Percentiles rank a stretch among this genome's conserved stretches.
These are phyloP conservation scores for Phytophthora quininea DNA, from an alignment of 352 stramenopile genomes.

Conservation along the genomic window DNA sequence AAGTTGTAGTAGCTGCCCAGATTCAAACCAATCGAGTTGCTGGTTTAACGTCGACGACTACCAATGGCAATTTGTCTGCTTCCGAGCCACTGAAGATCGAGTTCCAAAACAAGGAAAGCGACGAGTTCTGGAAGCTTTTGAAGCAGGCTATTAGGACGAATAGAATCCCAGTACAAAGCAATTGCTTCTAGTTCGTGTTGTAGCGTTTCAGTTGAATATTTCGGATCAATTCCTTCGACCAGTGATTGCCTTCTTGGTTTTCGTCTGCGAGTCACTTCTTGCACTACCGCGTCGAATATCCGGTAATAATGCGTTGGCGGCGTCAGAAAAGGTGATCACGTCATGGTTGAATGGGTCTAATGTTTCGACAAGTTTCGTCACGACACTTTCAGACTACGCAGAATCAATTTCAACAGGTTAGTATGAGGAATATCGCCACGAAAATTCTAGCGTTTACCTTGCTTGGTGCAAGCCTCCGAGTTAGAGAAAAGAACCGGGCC, in stretches of 20 bases:
- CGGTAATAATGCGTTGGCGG: conserved; percentile 40
- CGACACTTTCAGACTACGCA: conserved; percentile 37
- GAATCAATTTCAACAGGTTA: neutral
- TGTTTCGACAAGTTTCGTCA: conserved; percentile 51
- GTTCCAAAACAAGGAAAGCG: conserved; percentile 44
- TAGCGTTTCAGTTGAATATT: conserved; percentile 8
- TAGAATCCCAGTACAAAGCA: neutral
- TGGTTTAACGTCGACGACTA: conserved; percentile 1
- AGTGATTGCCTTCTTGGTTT: conserved; percentile 15
- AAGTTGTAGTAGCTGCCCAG: conserved; percentile 26
- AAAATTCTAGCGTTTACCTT: conserved; percentile 33
- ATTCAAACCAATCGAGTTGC: conserved; percentile 8
- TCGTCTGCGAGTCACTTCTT: conserved; percentile 25
- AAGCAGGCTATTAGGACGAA: conserved; percentile 57
- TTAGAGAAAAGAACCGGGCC: conserved; percentile 43
- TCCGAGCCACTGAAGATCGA: conserved; percentile 21
- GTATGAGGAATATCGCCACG: neutral
- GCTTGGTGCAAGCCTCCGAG: conserved; percentile 37
- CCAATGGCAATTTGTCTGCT: neutral
- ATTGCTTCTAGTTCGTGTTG: neutral
- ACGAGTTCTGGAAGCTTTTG: conserved; percentile 71
- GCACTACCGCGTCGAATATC: conserved; percentile 33
- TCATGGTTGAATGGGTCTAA: conserved; percentile 76
- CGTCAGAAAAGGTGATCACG: conserved; percentile 80
- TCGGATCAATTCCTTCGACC: neutral